These are phyloP conservation scores for Coniochaeta sp. DNA, from an alignment of 2,329 filamentous ascomycete species.

Conservation along the genomic window DNA sequence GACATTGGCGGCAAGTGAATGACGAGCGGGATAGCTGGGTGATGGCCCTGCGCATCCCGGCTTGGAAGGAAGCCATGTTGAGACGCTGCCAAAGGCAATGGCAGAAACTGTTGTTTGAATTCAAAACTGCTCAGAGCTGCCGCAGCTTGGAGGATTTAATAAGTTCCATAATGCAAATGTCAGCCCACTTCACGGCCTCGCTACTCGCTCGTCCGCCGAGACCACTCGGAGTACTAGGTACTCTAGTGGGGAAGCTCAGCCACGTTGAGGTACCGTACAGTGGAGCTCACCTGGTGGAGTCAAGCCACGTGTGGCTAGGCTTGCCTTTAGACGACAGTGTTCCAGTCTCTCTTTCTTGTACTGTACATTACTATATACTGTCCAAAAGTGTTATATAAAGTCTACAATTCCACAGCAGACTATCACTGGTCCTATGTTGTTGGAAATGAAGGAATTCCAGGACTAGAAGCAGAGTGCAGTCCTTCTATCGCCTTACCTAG, in stretches of 20 bases:
- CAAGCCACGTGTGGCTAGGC: not conserved
- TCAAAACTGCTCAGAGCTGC: too few relatives aligned
- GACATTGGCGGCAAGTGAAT: slow-evolving; percentile 44
- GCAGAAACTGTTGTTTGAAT: slow-evolving; percentile 6
- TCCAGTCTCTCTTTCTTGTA: too few relatives aligned
- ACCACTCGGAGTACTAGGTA: too few relatives aligned
- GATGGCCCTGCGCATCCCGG: slow-evolving; percentile 18
- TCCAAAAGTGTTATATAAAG: too few relatives aligned
- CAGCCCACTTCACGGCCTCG: not conserved
- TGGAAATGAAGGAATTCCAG: too few relatives aligned
- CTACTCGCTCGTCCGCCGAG: not conserved
- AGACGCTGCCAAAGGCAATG: slow-evolving; percentile 8
- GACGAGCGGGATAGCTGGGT: slow-evolving; percentile 20
- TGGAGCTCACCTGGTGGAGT: too few relatives aligned
- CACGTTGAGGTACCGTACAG: not conserved
- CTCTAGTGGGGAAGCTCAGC: not conserved
- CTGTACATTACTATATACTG: too few relatives aligned
- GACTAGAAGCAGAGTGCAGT: not conserved
- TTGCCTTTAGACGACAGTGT: too few relatives aligned
- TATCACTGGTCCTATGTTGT: not conserved
- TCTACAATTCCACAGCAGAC: not conserved
- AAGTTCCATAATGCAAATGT: not conserved
- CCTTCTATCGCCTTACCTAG: not conserved
- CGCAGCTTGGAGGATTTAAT: not conserved
- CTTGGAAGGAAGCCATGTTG: slow-evolving; percentile 20